These are phyloP conservation scores for Vitis hybrid DNA, from an alignment of 177 flowering plant genomes.

Conservation along the genomic window DNA sequence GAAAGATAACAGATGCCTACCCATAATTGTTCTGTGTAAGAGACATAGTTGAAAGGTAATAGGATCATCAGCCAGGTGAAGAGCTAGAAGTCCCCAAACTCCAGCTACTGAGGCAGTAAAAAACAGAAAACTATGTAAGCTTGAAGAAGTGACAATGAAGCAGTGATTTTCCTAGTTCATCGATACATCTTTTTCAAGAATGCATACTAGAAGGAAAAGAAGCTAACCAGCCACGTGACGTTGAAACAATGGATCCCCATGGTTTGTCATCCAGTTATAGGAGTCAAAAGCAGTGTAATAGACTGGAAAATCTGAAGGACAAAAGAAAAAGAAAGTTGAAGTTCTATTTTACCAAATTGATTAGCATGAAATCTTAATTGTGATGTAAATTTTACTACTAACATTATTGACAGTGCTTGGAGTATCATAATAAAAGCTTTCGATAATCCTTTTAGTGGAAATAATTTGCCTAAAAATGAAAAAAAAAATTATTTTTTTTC, in stretches of 20 bases:
- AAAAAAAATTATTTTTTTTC: too few species aligned
- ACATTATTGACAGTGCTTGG: too few species aligned
- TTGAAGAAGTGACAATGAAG: not conserved
- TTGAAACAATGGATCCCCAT: conserved; percentile 84
- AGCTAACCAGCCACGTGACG: conserved; percentile 85
- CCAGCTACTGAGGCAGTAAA: conserved; percentile 55
- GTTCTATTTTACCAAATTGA: too few species aligned
- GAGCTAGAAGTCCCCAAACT: conserved; percentile 92
- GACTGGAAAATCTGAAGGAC: too few species aligned
- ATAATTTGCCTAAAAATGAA: too few species aligned
- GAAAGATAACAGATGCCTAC: conserved; percentile 26
- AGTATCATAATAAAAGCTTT: too few species aligned
- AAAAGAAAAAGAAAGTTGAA: too few species aligned
- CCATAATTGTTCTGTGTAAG: conserved; percentile 68
- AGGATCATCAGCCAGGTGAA: conserved; percentile 79
- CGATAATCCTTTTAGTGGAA: not conserved
- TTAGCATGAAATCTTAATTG: too few species aligned
- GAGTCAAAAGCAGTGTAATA: conserved; percentile 94
- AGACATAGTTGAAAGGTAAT: conserved; percentile 71
- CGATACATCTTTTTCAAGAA: not conserved
- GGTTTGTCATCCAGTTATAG: conserved; percentile 70
- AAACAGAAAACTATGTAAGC: not conserved
- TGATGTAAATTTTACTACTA: too few species aligned
- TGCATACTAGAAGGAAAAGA: not conserved
- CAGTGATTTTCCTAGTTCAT: not conserved